Base-by-base conservation (phyloP, 306 rosid genomes). In the Vigna mungo region DNA sequence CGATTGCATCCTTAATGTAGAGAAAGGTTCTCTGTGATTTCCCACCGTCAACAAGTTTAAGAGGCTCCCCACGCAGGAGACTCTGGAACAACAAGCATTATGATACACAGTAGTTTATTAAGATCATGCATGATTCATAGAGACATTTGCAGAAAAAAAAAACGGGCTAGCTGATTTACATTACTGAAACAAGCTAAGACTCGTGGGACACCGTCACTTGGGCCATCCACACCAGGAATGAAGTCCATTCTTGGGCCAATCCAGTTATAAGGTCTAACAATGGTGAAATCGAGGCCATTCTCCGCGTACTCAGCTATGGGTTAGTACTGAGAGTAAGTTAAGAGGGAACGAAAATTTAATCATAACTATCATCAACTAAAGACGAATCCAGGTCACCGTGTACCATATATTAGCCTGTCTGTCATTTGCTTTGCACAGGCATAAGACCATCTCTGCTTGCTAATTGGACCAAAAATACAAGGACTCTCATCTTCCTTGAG, bases 241-340 rank as follows among this genome's bases (percentile, higher is more conserved):
- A 93, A 93, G 87, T 93, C 96, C 96, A 93, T 93, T 78, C 96
- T 83, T 44, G 96, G 98, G n/a, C 98, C 96, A 54, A 91, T 91
- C 98, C 97, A 93, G 85, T 89, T 91, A 25, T 88, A 93, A 18
- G 98, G 98, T 75, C 96, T 84, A 60, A 91, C 98, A 77, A 91
- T 89, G 16, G 98, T 87, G 80, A 87, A 91, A 73, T 89, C 89
- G 2, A 91, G 83, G 70, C 90, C 98, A 83, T 93, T 91, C 87
- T 89, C 95, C 6, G 90, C 93, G 43, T 92, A 89, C 86, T 93
- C 95, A 41, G 97, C 93, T 91, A 82, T 78, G 81, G 30, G 13
- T 47, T 59, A 30, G 52, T 44, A 74, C 72, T 55, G 44, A 77
- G 32, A 76, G 41, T 46, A 51, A 41, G 76, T 77, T 23, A 34